Conservation (phyloP, 805 yeast genomes). For the Debaryomyces castellii region DNA sequence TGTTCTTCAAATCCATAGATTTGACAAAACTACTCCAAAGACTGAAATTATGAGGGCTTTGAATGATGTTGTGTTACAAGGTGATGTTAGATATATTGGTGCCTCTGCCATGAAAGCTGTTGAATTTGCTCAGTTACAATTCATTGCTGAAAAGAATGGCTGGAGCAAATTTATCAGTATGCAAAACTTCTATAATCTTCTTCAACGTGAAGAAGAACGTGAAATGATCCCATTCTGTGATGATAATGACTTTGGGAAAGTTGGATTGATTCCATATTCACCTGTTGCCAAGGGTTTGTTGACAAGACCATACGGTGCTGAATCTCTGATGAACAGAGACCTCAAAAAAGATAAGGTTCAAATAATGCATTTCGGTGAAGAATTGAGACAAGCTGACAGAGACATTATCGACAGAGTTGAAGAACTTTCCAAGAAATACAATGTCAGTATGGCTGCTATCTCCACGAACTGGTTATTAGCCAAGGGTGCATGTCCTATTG, state of each 20-base stretch:
- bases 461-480: slow-evolving; percentile 11
- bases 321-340: not conserved
- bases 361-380: slow-evolving; percentile 4
- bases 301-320: slow-evolving; percentile 41
- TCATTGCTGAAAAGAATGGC: slow-evolving; percentile 52
- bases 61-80: slow-evolving; percentile 49
- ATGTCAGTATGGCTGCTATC: slow-evolving; percentile 10
- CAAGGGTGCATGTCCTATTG: slow-evolving; percentile 13
- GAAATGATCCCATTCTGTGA: slow-evolving; percentile 50
- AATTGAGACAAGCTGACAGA: slow-evolving; percentile 4
- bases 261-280: slow-evolving; percentile 62
- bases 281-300: slow-evolving; percentile 57
- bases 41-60: slow-evolving; percentile 58
- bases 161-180: slow-evolving; percentile 60
- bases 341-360: not conserved
- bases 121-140: slow-evolving; percentile 55
- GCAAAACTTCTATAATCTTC: slow-evolving; percentile 57
- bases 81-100: slow-evolving; percentile 54
- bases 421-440: slow-evolving; percentile 9
- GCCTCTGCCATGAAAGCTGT: slow-evolving; percentile 59
- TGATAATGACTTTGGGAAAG: slow-evolving; percentile 43
- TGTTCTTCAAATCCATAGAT: slow-evolving; percentile 57
- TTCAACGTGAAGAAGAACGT: slow-evolving; percentile 62
- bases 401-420: slow-evolving; percentile 11
- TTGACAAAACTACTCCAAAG: slow-evolving; percentile 47